Conservation (phyloP, 352 stramenopile genomes). For the Blastocystis sp. region DNA sequence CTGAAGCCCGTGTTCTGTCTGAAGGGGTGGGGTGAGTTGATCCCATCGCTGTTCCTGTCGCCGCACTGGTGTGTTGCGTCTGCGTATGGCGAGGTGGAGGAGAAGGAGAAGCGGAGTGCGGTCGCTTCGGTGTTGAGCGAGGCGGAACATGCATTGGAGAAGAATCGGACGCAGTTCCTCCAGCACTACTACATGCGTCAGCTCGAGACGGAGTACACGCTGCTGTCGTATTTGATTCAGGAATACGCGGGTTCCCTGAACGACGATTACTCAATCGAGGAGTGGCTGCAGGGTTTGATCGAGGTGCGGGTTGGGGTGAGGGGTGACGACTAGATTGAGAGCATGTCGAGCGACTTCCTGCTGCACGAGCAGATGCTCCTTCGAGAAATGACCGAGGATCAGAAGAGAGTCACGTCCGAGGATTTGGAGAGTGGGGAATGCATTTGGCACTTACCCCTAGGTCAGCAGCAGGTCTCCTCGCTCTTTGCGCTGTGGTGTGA, state of each 20-base stretch:
- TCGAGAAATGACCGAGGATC: conserved; percentile 5
- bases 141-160: neutral
- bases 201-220: conserved; percentile 3
- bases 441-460: neutral
- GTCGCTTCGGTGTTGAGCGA: neutral
- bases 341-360: neutral
- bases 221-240: neutral
- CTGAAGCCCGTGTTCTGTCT: conserved; percentile 8
- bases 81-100: neutral
- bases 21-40: neutral
- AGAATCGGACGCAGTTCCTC: neutral
- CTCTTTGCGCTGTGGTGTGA: neutral
- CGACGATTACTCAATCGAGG: conserved; percentile 15
- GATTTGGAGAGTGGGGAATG: neutral
- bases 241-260: conserved; percentile 3
- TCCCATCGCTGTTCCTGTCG: conserved; percentile 20
- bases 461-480: neutral
- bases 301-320: neutral
- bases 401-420: neutral
- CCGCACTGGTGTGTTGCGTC: neutral
- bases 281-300: conserved; percentile 61
- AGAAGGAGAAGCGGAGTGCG: neutral
- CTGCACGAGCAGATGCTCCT: conserved; percentile 32
- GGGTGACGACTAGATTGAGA: conserved; percentile 21
- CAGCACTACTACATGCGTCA: conserved; percentile 13